Conservation (phyloP, 352 stramenopile species). For the Pythium sp. region DNA sequence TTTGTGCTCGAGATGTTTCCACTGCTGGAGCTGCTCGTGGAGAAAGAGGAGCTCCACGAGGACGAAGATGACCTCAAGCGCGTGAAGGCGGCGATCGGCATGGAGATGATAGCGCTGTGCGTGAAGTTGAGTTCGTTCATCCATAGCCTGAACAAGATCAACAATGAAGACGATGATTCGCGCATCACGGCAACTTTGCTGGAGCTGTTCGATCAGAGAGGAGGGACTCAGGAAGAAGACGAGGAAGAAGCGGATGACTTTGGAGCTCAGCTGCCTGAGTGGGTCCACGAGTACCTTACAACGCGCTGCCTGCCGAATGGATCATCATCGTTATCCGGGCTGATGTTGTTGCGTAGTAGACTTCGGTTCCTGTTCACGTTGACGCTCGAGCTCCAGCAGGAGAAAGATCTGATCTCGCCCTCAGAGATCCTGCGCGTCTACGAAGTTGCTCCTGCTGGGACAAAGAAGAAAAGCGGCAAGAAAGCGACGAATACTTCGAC, state of each 20-base stretch:
- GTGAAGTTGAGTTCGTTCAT: conserved; percentile 48
- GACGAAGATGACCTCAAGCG: conserved; percentile 55
- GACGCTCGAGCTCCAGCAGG: conserved; percentile 46
- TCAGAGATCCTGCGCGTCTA: conserved; percentile 31
- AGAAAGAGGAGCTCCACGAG: conserved; percentile 69
- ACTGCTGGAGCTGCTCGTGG: conserved; percentile 41
- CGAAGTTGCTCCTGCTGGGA: neutral
- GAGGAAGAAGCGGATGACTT: neutral
- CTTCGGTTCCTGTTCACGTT: conserved; percentile 43
- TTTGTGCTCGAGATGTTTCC: conserved; percentile 63
- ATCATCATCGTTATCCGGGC: too few relatives aligned
- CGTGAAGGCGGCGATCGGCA: conserved; percentile 43
- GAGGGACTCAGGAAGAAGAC: neutral
- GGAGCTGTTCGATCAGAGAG: conserved; percentile 12
- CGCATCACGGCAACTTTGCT: conserved; percentile 13
- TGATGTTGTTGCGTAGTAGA: conserved; percentile 13
- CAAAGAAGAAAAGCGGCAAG: conserved; percentile 19
- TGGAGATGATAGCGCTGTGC: conserved; percentile 50
- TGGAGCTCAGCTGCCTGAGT: conserved; percentile 27
- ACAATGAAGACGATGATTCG: conserved; percentile 12
- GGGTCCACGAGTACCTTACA: conserved; percentile 54
- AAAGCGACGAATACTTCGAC: conserved; percentile 11
- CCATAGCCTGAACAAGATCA: conserved; percentile 11
- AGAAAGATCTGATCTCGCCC: conserved; percentile 43
- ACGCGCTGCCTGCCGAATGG: conserved; percentile 34